phyloP scores from a whole-genome alignment of 208 protist species.

The Leishmania aethiopica region DNA sequence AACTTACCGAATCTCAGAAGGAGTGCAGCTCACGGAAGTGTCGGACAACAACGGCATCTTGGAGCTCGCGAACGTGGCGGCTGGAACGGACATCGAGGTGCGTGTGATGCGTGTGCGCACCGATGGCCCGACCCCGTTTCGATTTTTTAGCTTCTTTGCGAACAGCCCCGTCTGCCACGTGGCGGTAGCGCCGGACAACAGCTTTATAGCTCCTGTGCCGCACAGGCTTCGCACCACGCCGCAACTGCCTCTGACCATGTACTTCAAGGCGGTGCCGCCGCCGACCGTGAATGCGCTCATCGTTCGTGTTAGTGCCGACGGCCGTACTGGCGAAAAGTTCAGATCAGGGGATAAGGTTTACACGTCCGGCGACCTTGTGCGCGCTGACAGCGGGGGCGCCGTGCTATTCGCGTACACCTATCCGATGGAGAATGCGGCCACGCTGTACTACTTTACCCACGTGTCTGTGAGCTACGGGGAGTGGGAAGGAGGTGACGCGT shows the following conservation, averaged over 20 bases:
- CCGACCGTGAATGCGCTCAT: constrained; percentile 33
- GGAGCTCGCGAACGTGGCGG: constrained; percentile 49
- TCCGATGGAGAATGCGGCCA: background rate
- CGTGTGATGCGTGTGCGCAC: constrained; percentile 44
- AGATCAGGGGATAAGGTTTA: constrained; percentile 14
- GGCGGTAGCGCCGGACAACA: constrained; percentile 46
- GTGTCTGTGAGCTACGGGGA: constrained; percentile 27
- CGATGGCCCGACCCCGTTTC: constrained; percentile 75
- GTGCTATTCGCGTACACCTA: constrained; percentile 27
- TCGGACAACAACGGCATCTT: constrained; percentile 73
- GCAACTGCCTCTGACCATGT: constrained; percentile 33
- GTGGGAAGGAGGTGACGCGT: background rate
- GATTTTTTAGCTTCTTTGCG: constrained; percentile 77
- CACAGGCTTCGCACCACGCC: constrained; percentile 15
- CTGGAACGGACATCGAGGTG: constrained; percentile 58
- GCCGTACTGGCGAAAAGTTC: background rate
- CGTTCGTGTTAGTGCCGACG: constrained; percentile 10
- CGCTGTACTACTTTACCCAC: constrained; percentile 17
- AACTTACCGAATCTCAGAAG: constrained; percentile 46
- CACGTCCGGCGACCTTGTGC: constrained; percentile 26
- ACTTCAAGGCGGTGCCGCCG: constrained; percentile 58
- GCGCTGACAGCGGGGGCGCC: constrained; percentile 8
- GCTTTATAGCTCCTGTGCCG: constrained; percentile 61
- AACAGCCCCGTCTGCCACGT: constrained; percentile 75
- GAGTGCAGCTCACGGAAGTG: constrained; percentile 23